Base-by-base conservation (phyloP, 2,329 filamentous ascomycete species). In the Neofusicoccum sp. region DNA sequence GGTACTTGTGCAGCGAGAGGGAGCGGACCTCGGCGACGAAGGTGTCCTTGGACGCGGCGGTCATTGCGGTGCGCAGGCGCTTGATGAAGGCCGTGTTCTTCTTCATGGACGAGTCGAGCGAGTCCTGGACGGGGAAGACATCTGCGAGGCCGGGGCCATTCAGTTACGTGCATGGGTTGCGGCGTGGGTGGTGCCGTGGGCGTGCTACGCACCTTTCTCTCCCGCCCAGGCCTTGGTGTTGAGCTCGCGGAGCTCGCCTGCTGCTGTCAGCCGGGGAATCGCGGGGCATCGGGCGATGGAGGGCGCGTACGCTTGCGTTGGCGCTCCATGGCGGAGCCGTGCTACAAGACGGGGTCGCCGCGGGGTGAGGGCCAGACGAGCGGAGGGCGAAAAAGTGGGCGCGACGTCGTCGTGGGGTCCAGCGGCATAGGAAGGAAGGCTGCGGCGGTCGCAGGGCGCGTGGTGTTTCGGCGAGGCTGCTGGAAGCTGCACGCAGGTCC, bases 1-100 rank as follows among this genome's bases (percentile, higher is more conserved):
- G 87, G 78, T 98, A 98, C 76, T 97, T 97, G 83, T 94, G 92
- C 56, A 98, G 85, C 69, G 93, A 97, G 33, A 98, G 84, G 31
- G 92, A 91, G 71, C 90, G 89, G 71, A 97, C 93, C 74, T 98
- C 94, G 75, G 94, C 88, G 52, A 97, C 81, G 78, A 98, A 96
- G 64, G 92, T 95, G 68, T 86, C 83, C 61, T 93, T 87, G 62
- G 90, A 91, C 63, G 92, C 84, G 54, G 91, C 81, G 67, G 90
- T 93, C 67, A 98, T 89, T 65, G 92, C 91, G 64, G 94, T 97
- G 70, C 94, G 91, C 62, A 98, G 84, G 72, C 94, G 92, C 79
- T 97, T 97, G 74, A 98, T 98, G 77, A 98, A 97, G 68, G 93
- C 93, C 3, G 94, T 98, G 72, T 98, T 98, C 83, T 97, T 98